A percentile compares a stretch with the other conserved stretches of the same genome.
Evolutionary conservation across 176 grass and related monocot genomes (phyloP).

Genomic region (Metroxylon sagu): DNA sequence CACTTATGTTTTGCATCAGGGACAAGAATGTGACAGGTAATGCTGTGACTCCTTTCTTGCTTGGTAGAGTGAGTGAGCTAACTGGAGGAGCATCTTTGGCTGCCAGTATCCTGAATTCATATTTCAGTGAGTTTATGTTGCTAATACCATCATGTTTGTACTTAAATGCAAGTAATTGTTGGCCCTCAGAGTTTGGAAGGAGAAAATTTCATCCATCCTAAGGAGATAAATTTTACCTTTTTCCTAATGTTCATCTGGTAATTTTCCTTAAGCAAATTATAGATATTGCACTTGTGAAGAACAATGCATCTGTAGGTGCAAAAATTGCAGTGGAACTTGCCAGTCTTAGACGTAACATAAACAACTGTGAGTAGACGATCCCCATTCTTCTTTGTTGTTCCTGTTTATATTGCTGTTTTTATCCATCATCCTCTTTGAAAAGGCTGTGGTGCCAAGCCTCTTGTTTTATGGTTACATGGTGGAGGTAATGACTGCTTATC

Average conservation of each 20-base stretch:
- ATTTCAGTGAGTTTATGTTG: not conserved
- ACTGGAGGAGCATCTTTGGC: slow-evolving; percentile 65
- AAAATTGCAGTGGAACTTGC: slow-evolving; percentile 68
- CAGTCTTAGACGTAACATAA: slow-evolving; percentile 30
- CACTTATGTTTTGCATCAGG: slow-evolving; percentile 30
- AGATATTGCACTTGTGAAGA: slow-evolving; percentile 97
- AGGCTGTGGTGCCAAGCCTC: too few species aligned
- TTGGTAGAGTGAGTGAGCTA: slow-evolving; percentile 78
- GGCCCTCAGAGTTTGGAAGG: not conserved
- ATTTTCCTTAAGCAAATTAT: slow-evolving; percentile 36
- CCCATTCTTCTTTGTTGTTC: too few species aligned
- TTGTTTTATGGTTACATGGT: too few species aligned
- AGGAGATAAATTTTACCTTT: not conserved
- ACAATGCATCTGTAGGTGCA: slow-evolving; percentile 73
- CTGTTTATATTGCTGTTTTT: not conserved
- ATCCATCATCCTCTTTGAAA: too few species aligned
- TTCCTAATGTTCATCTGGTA: not conserved
- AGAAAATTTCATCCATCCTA: not conserved
- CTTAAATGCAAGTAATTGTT: slow-evolving; percentile 1
- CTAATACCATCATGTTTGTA: not conserved
- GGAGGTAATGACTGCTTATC: too few species aligned
- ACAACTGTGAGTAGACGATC: slow-evolving; percentile 20
- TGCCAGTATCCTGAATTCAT: slow-evolving; percentile 62
- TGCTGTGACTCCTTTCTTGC: slow-evolving; percentile 65
- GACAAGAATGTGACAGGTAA: slow-evolving; percentile 66